Conservation (phyloP, 768 basidiomycete species). For the Kwoniella sp. region DNA sequence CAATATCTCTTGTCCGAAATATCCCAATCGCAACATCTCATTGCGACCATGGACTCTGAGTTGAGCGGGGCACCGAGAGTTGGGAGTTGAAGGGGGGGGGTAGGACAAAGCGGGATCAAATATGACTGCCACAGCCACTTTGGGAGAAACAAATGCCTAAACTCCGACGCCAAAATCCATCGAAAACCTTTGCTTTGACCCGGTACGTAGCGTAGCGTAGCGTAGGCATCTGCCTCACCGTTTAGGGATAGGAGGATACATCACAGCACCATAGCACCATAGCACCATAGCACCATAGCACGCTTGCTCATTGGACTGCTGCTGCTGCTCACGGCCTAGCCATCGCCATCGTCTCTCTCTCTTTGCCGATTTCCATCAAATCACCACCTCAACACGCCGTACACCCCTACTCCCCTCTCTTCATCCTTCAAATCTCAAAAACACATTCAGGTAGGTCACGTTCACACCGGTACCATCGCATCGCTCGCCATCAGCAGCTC, state of each 20-base stretch:
- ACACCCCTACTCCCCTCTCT: constrained; percentile 8
- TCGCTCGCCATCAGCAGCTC: not conserved
- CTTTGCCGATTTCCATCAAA: constrained; percentile 18
- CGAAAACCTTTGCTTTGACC: constrained; percentile 17
- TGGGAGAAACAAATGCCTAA: not conserved
- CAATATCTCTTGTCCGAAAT: not conserved
- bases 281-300: constrained; percentile 1
- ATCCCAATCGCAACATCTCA: too few relatives aligned
- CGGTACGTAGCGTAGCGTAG: too few relatives aligned
- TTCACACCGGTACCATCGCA: not conserved
- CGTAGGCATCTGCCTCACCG: too few relatives aligned
- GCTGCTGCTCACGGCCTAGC: too few relatives aligned
- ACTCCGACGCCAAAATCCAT: constrained; percentile 25
- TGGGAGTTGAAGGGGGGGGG: not conserved
- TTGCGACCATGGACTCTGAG: not conserved
- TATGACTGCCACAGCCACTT: not conserved
- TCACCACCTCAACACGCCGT: not conserved
- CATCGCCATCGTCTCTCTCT: not conserved
- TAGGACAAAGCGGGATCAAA: constrained; percentile 7
- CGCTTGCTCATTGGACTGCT: not conserved
- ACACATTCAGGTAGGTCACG: constrained; percentile 23
- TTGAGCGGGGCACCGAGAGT: constrained; percentile 8
- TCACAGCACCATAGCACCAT: not conserved
- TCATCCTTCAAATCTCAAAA: constrained; percentile 25
- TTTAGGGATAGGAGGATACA: too few relatives aligned